These are phyloP conservation scores for Corymbia maculata DNA, from an alignment of 345 rosid genomes.

Conservation along the genomic window DNA sequence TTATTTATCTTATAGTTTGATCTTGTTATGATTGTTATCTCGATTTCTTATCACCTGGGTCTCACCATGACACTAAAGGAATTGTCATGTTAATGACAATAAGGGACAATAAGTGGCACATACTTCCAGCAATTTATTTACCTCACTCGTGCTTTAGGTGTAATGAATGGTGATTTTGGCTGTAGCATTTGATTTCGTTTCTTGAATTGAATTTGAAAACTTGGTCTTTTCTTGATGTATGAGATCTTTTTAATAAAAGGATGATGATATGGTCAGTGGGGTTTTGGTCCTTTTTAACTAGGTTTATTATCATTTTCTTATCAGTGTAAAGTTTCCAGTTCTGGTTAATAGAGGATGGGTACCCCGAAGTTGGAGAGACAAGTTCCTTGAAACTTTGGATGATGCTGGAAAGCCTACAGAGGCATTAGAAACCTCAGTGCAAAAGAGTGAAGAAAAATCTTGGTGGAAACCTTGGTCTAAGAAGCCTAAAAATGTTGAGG, in stretches of 20 bases:
- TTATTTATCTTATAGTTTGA: neutral
- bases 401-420: constrained; percentile 19
- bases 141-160: neutral
- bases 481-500: constrained; percentile 40
- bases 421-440: constrained; percentile 7
- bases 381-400: constrained; percentile 23
- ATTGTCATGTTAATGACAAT: neutral
- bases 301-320: neutral
- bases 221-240: neutral
- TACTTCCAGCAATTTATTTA: neutral
- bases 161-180: neutral
- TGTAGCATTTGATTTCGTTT: neutral
- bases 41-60: neutral
- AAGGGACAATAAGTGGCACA: neutral
- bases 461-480: constrained; percentile 77
- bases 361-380: constrained; percentile 90
- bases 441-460: constrained; percentile 22
- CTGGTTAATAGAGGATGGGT: constrained; percentile 98
- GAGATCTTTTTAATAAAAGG: neutral
- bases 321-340: constrained; percentile 69
- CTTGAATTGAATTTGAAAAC: neutral
- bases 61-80: neutral
- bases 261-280: neutral
- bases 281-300: neutral
- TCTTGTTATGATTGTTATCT: neutral